Evolutionary conservation across 2,329 filamentous ascomycete species (phyloP), one percentile per base, ranked within the genome.

Genomic region (Fusarium cyanostomum): DNA sequence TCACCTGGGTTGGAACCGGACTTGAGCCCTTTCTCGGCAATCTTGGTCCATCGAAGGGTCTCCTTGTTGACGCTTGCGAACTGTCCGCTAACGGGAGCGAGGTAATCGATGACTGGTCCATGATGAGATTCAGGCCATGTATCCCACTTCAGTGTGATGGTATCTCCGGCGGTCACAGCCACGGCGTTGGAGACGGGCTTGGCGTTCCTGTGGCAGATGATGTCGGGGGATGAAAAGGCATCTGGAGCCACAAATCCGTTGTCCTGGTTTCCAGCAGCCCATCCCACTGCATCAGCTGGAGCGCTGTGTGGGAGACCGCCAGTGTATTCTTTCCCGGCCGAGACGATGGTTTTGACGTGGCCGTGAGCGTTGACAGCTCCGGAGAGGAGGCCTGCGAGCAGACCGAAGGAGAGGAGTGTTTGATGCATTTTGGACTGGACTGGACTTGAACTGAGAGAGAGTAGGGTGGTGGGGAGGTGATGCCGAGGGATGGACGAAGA

Each of bases 121-220:
- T 87, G 81, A 77, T 91, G 82, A 52, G 80, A 83, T 9, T 83
- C 79, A n/a, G 88, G 88, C 89, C 89, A 91, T 13, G 78, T 78
- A 56, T 81, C 84, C 89, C 88, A 91, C 68, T 85, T 81, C 31
- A 91, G 75, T 56, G 83, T 78, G 65, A 91, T 73, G 8, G 79
- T 79, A 62, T 79, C 79, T 60, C 89, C 89, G 12, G 88, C 89
- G n/a, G 80, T 78, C 33, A 89, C 82, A 3, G 69, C 68, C 30
- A 79, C 76, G 15, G 75, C 76, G 52, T 76, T 74, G 34, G 73
- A 57, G 9, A 76, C 80, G 24, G 79, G 76, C 12, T 69, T 77
- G 16, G 78, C 79, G 16, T 66, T 72, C 57, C 77, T 77, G 72
- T 83, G 80, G 71, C 82, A 84, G 68, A 80, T 78, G 65, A 84